Evolutionary conservation across 2,329 filamentous ascomycete species (phyloP).

Genomic region (Endocalyx cinctus): DNA sequence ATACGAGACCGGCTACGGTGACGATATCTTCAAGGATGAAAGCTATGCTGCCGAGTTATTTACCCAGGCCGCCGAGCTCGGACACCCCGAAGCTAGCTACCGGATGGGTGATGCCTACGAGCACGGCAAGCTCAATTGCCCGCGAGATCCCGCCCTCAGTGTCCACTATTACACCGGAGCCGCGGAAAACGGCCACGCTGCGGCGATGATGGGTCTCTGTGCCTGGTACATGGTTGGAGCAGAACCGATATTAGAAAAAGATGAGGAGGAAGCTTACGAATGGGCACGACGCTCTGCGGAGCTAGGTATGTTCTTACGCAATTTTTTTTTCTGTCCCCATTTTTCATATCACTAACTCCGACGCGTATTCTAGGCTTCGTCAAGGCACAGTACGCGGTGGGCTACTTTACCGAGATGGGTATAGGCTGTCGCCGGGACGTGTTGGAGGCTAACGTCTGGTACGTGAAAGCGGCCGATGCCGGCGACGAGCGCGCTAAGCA

Average conservation of each 20-base stretch:
- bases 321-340: neutral
- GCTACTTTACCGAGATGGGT: slow-evolving; percentile 98
- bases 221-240: slow-evolving; percentile 98
- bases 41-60: slow-evolving; percentile 90
- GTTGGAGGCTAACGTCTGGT: slow-evolving; percentile 98
- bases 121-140: slow-evolving; percentile 81
- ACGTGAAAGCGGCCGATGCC: slow-evolving; percentile 88
- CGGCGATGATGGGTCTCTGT: slow-evolving; percentile 96
- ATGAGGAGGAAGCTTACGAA: slow-evolving; percentile 93
- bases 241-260: slow-evolving; percentile 85
- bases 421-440: slow-evolving; percentile 92
- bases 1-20: slow-evolving; percentile 90
- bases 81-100: slow-evolving; percentile 80
- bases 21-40: slow-evolving; percentile 88
- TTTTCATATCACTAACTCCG: slow-evolving; percentile 11
- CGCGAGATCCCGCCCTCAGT: slow-evolving; percentile 84
- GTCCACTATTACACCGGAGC: slow-evolving; percentile 97
- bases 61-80: slow-evolving; percentile 88
- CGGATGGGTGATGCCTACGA: slow-evolving; percentile 96
- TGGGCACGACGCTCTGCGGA: slow-evolving; percentile 89
- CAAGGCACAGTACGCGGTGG: slow-evolving; percentile 87
- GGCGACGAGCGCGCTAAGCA: slow-evolving; percentile 88
- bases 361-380: slow-evolving; percentile 46
- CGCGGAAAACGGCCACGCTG: slow-evolving; percentile 75
- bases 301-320: slow-evolving; percentile 57